These are phyloP conservation scores for Volvariella surrecta DNA, from an alignment of 1,284 basidiomycete genomes.

Conservation along the genomic window DNA sequence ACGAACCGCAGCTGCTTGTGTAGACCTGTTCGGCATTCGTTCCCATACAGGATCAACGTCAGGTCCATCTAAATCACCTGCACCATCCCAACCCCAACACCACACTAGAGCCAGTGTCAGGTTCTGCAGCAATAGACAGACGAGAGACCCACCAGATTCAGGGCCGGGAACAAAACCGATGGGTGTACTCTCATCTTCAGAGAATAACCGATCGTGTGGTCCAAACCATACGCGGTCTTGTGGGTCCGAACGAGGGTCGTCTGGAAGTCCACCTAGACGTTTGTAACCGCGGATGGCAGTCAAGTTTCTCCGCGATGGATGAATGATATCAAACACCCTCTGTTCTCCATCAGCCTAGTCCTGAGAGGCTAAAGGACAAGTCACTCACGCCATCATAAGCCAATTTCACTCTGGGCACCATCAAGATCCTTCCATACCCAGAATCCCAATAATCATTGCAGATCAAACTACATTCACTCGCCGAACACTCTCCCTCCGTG, in stretches of 20 bases:
- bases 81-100: slow-evolving; percentile 99
- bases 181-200: slow-evolving; percentile 73
- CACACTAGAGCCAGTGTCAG: slow-evolving; percentile 53
- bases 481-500: slow-evolving; percentile 82
- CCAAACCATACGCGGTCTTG: slow-evolving; percentile 95
- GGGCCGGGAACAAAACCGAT: slow-evolving; percentile 77
- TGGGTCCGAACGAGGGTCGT: slow-evolving; percentile 89
- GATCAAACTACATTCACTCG: slow-evolving; percentile 88
- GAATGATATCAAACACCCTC: slow-evolving; percentile 91
- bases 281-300: slow-evolving; percentile 91
- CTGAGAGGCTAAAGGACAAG: neutral
- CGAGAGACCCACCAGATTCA: slow-evolving; percentile 61
- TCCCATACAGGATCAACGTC: slow-evolving; percentile 97
- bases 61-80: slow-evolving; percentile 89
- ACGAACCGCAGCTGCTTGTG: slow-evolving; percentile 47
- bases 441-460: slow-evolving; percentile 94
- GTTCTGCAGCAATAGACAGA: slow-evolving; percentile 1
- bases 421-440: slow-evolving; percentile 90
- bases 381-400: slow-evolving; percentile 80
- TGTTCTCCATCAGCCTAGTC: slow-evolving; percentile 19
- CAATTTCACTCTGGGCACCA: slow-evolving; percentile 92
- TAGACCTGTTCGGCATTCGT: slow-evolving; percentile 64
- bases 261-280: slow-evolving; percentile 84
- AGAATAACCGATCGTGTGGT: slow-evolving; percentile 88
- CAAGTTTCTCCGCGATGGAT: slow-evolving; percentile 80